Percentiles rank a stretch among this genome's conserved stretches.
phyloP scores from a whole-genome alignment of 2,329 filamentous ascomycete species.

The Leptoxyphium fumago region DNA sequence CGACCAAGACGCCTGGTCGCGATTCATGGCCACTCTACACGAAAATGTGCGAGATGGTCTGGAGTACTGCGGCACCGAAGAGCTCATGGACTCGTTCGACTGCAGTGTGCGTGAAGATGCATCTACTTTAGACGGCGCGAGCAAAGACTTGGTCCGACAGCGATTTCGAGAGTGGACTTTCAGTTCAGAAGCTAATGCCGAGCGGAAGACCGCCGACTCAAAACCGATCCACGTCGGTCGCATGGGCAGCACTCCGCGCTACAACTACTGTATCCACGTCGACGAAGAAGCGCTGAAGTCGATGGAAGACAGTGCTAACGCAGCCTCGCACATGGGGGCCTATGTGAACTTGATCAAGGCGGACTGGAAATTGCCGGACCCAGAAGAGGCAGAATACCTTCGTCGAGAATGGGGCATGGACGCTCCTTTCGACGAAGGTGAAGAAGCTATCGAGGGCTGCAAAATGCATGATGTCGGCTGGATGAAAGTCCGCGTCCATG shows the following conservation, averaged over 20 bases:
- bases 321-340: not conserved
- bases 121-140: conserved; percentile 1
- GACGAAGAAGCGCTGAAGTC: conserved; percentile 2
- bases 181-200: conserved; percentile 1
- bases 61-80: not conserved
- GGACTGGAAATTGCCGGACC: not conserved
- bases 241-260: not conserved
- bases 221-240: not conserved
- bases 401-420: not conserved
- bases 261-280: conserved; percentile 1
- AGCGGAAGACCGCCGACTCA: conserved; percentile 1
- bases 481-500: too few species aligned
- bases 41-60: conserved; percentile 1
- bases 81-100: not conserved
- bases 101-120: not conserved
- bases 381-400: not conserved
- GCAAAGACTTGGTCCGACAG: not conserved
- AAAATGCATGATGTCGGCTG: not conserved
- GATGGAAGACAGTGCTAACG: conserved; percentile 1
- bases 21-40: conserved; percentile 3
- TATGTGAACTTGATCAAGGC: not conserved
- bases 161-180: not conserved
- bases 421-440: not conserved
- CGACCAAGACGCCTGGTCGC: conserved; percentile 4
- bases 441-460: not conserved